A percentile compares a stretch with the other conserved stretches of the same genome.
Conservation (phyloP, 768 basidiomycete species). For the Exidia glandulosa region DNA sequence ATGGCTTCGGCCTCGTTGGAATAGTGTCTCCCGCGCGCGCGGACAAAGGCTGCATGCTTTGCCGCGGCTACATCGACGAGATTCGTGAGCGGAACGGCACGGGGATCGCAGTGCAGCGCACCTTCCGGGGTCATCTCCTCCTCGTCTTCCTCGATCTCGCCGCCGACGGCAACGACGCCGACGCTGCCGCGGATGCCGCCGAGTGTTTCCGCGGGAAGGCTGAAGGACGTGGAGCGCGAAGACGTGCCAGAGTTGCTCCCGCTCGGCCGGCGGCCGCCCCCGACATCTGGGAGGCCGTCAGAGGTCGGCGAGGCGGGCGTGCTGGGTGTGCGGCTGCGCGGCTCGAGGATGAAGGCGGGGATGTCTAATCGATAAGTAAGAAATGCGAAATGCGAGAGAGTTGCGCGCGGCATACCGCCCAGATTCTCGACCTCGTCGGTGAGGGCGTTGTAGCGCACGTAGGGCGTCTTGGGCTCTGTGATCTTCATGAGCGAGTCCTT, state of each 20-base stretch:
- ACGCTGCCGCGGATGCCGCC: constrained; percentile 42
- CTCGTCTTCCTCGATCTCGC: constrained; percentile 41
- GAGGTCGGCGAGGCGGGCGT: constrained; percentile 30
- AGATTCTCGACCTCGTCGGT: constrained; percentile 70
- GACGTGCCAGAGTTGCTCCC: constrained; percentile 31
- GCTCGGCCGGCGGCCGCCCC: constrained; percentile 24
- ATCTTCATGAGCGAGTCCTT: constrained; percentile 99
- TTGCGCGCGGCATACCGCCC: constrained; percentile 37
- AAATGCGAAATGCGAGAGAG: too few species aligned
- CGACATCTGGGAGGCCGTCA: constrained; percentile 43
- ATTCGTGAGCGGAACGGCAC: not conserved
- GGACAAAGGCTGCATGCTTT: constrained; percentile 73
- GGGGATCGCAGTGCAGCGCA: constrained; percentile 24
- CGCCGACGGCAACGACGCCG: constrained; percentile 35
- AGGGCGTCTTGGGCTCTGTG: constrained; percentile 94
- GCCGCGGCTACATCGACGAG: constrained; percentile 53
- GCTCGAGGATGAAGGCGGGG: constrained; percentile 56
- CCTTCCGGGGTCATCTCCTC: constrained; percentile 89
- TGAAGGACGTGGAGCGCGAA: constrained; percentile 78
- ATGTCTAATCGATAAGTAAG: too few species aligned
- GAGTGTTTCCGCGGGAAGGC: constrained; percentile 58
- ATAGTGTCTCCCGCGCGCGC: constrained; percentile 74
- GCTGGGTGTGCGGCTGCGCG: constrained; percentile 6
- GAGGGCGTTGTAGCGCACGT: constrained; percentile 81
- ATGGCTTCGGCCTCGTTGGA: constrained; percentile 88